phyloP scores from a whole-genome alignment of 148 eudicot genomes.

The Polygonum maritimum region DNA sequence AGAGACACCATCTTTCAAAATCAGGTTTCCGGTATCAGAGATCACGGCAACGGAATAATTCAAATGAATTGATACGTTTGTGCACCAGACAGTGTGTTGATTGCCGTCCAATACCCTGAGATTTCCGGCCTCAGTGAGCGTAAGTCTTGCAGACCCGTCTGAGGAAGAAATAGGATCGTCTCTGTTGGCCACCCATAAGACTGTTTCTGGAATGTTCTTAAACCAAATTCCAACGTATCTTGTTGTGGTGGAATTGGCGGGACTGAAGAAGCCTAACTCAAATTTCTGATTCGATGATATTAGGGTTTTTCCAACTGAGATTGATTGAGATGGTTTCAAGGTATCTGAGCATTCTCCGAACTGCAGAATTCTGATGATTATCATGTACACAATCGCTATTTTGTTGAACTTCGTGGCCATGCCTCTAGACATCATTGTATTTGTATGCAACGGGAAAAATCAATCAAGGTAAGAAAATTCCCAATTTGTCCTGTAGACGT shows the following conservation, averaged over 20 bases:
- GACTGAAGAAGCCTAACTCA: conserved; percentile 32
- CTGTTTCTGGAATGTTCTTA: not conserved
- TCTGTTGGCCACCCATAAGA: conserved; percentile 46
- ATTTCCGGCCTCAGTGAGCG: conserved; percentile 21
- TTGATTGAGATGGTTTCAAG: not conserved
- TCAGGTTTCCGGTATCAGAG: conserved; percentile 29
- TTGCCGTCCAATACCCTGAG: conserved; percentile 23
- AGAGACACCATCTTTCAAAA: not conserved
- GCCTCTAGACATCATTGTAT: too few species aligned
- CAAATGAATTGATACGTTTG: conserved; percentile 11
- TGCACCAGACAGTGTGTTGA: conserved; percentile 26
- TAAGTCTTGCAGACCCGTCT: conserved; percentile 19
- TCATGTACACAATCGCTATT: too few species aligned
- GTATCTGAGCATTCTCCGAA: not conserved
- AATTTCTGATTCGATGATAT: conserved; percentile 11
- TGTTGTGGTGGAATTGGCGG: conserved; percentile 16
- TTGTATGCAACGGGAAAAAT: too few species aligned
- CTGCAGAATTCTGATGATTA: not conserved
- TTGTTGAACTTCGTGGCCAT: too few species aligned
- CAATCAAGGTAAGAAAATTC: too few species aligned
- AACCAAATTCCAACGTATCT: conserved; percentile 40
- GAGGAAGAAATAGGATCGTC: conserved; percentile 25
- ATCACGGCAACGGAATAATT: conserved; percentile 17
- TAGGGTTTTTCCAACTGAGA: not conserved
- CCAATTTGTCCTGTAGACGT: too few species aligned